phyloP scores from a whole-genome alignment of 2,329 filamentous ascomycete species.

The Endoconidiophora laricicola region DNA sequence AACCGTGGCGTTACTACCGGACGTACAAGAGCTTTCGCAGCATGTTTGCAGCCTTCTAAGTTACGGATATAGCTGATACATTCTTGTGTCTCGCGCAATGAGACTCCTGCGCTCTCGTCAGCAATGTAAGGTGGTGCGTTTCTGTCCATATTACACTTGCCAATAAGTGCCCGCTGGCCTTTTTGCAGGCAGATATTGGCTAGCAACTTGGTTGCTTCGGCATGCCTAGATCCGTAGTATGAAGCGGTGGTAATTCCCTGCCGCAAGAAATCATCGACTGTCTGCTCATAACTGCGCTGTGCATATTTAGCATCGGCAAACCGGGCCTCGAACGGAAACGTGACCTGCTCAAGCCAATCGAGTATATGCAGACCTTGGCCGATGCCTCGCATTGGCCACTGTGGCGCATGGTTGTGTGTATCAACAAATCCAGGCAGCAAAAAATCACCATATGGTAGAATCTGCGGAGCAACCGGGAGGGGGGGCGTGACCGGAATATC shows the following conservation, averaged over 20 bases:
- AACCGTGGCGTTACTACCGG: conserved; percentile 42
- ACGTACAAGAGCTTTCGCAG: conserved; percentile 25
- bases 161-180: conserved; percentile 43
- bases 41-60: conserved; percentile 23
- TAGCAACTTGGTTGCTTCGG: conserved; percentile 37
- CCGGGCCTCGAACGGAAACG: conserved; percentile 46
- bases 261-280: conserved; percentile 39
- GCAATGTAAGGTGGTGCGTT: conserved; percentile 37
- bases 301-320: conserved; percentile 40
- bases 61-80: conserved; percentile 30
- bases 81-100: conserved; percentile 30
- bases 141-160: conserved; percentile 47
- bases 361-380: conserved; percentile 36
- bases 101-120: conserved; percentile 29
- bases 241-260: conserved; percentile 47
- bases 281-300: conserved; percentile 29
- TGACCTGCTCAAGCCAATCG: conserved; percentile 48
- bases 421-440: conserved; percentile 46
- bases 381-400: conserved; percentile 32
- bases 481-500: neutral
- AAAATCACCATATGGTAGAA: conserved; percentile 29
- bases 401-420: conserved; percentile 52
- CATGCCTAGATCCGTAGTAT: conserved; percentile 42
- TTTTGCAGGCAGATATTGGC: conserved; percentile 34
- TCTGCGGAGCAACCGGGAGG: conserved; percentile 12